Conservation (phyloP, 805 yeast genomes). For the Saccharomycopsis capsularis region DNA sequence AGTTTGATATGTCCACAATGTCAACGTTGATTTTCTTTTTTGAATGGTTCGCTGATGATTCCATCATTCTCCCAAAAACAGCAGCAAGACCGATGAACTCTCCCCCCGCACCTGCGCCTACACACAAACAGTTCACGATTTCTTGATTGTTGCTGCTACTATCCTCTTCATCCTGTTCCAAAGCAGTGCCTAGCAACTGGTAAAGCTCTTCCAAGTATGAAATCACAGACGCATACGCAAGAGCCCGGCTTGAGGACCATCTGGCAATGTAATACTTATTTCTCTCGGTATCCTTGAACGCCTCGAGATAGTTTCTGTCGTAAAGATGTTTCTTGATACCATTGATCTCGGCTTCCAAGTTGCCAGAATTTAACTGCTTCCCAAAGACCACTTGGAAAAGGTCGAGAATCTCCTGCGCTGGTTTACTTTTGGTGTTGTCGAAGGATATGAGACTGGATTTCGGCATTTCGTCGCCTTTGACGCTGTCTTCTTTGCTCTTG, state of each 20-base stretch:
- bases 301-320: conserved; percentile 61
- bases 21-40: conserved; percentile 35
- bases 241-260: conserved; percentile 82
- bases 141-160: conserved; percentile 15
- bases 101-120: conserved; percentile 91
- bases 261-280: conserved; percentile 73
- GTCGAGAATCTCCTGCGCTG: conserved; percentile 20
- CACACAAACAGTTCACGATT: conserved; percentile 42
- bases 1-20: conserved; percentile 72
- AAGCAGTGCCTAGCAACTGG: conserved; percentile 16
- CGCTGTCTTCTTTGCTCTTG: not conserved
- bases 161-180: not conserved
- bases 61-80: conserved; percentile 38
- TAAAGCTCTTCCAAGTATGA: conserved; percentile 40
- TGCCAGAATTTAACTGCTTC: conserved; percentile 17
- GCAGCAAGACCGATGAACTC: conserved; percentile 62
- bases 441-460: conserved; percentile 4
- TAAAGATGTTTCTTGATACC: conserved; percentile 61
- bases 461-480: not conserved
- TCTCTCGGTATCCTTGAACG: conserved; percentile 57
- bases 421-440: conserved; percentile 4
- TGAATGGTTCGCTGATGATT: conserved; percentile 24
- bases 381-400: conserved; percentile 11
- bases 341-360: conserved; percentile 44
- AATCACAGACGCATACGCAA: conserved; percentile 66